Base-by-base conservation (phyloP, 2,329 filamentous ascomycete species). In the Exophiala sp. region DNA sequence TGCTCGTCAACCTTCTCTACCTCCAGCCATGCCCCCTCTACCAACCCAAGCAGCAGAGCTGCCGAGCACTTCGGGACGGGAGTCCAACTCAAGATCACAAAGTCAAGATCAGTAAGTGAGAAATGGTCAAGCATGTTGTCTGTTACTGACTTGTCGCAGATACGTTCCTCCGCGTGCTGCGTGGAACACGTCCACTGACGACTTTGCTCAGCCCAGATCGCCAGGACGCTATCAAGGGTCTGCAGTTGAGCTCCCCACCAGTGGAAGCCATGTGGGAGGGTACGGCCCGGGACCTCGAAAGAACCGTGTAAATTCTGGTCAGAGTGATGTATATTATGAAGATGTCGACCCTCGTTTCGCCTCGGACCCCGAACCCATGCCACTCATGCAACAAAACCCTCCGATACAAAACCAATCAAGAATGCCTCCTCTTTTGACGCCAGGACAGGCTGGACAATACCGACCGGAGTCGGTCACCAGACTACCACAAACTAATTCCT, bases 271-370 rank as follows among this genome's bases (percentile, higher is more conserved):
- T 64, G 77, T 36, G 72, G 71, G 66, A 8, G 76, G 78, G 14
- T 67, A 78, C 32, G 73, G 71, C 65, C 66, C 47, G 65, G 65
- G 47, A 11, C 56, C 65, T 62, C 52, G 52, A 54, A 43, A 62
- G 52, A 46, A 58, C 57, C 54, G 65, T 18, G 42, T 58, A 45
- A 63, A 65, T 44, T 58, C 59, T 53, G 63, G 65, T 52, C 60
- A 66, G 35, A 68, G 71, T 51, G 77, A 55, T 64, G 72, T 32
- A 58, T 97, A 97, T 72, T 95, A 95, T 67, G 94, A 97, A 77
- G 92, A 97, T 68, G 84, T 96, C 10, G 91, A 96, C 62, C 91
- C 92, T 41, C 88, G 85, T 52, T 97, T 96, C 66, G 87, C 84
- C 33, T 79, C 83, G 52, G 71, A 60, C 11, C 60, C 55, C 32